Evolutionary conservation across 2,329 filamentous ascomycete species (phyloP).

Genomic region (Ceratocystis colombiana): DNA sequence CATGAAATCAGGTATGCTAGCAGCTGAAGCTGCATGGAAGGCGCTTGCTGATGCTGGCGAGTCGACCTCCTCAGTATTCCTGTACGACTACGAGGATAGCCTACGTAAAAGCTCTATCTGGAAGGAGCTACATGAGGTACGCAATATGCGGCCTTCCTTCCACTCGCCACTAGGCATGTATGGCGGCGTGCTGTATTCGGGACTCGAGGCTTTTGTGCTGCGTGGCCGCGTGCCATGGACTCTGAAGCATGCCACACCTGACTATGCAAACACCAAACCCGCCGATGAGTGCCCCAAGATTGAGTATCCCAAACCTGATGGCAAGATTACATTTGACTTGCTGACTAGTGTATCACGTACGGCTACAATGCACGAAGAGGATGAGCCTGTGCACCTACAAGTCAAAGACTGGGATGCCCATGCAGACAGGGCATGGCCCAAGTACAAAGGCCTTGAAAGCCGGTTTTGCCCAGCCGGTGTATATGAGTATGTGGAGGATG

Average conservation of each 20-base stretch:
- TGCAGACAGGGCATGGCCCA: conserved; percentile 69
- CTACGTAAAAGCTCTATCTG: conserved; percentile 81
- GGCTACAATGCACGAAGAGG: conserved; percentile 96
- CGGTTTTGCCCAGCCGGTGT: conserved; percentile 95
- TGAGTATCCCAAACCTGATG: conserved; percentile 93
- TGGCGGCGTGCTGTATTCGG: conserved; percentile 85
- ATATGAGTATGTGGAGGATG: conserved; percentile 95
- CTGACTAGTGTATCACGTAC: conserved; percentile 90
- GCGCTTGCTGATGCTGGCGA: conserved; percentile 49
- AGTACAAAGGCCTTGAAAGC: conserved; percentile 87
- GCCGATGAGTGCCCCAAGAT: conserved; percentile 79
- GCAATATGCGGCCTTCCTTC: conserved; percentile 96
- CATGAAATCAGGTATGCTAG: conserved; percentile 95
- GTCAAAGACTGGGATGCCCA: conserved; percentile 94
- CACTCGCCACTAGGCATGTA: conserved; percentile 76
- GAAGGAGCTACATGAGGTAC: conserved; percentile 87
- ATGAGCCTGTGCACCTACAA: conserved; percentile 92
- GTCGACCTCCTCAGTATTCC: conserved; percentile 65
- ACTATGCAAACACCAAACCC: conserved; percentile 67
- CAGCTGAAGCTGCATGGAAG: conserved; percentile 77
- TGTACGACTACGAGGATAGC: conserved; percentile 87
- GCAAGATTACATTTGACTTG: conserved; percentile 90
- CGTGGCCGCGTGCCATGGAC: conserved; percentile 88
- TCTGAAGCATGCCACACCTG: conserved; percentile 68
- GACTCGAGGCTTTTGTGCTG: conserved; percentile 78